These are phyloP conservation scores for Alternaria metachromatica DNA, from an alignment of 2,329 filamentous ascomycete genomes.

Conservation along the genomic window DNA sequence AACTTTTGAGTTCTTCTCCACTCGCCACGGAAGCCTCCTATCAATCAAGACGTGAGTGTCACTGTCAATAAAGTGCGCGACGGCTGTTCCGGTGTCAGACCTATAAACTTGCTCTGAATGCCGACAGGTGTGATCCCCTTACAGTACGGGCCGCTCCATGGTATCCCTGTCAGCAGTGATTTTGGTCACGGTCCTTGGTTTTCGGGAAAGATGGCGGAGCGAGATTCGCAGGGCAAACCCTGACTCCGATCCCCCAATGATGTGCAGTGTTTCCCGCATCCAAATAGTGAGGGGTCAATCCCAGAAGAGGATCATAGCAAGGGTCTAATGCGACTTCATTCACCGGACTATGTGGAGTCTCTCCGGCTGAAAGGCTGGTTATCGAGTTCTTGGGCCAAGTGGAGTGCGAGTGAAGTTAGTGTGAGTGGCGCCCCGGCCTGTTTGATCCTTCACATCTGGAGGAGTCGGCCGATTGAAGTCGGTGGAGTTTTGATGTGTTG, in stretches of 20 bases:
- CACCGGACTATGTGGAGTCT: not conserved
- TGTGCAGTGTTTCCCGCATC: conserved; percentile 11
- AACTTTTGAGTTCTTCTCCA: not conserved
- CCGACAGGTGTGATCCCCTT: conserved; percentile 1
- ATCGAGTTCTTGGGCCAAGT: not conserved
- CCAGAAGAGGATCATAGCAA: conserved; percentile 4
- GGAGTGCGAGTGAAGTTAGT: not conserved
- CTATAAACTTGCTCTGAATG: not conserved
- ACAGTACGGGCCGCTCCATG: conserved; percentile 7
- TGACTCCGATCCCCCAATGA: conserved; percentile 9
- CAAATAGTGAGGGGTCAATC: conserved; percentile 16
- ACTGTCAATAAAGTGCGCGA: not conserved
- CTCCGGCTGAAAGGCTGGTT: not conserved
- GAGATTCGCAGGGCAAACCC: conserved; percentile 4
- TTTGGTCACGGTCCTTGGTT: not conserved
- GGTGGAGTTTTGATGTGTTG: not conserved
- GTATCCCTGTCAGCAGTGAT: conserved; percentile 1
- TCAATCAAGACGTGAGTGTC: not conserved
- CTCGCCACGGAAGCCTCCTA: not conserved
- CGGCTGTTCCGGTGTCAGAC: not conserved
- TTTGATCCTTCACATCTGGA: not conserved
- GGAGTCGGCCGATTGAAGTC: not conserved
- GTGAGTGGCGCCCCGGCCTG: not conserved
- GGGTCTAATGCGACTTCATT: conserved; percentile 10
- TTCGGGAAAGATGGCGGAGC: not conserved